phyloP scores from a whole-genome alignment of 768 basidiomycete species.

The Lactifluus echinatus region DNA sequence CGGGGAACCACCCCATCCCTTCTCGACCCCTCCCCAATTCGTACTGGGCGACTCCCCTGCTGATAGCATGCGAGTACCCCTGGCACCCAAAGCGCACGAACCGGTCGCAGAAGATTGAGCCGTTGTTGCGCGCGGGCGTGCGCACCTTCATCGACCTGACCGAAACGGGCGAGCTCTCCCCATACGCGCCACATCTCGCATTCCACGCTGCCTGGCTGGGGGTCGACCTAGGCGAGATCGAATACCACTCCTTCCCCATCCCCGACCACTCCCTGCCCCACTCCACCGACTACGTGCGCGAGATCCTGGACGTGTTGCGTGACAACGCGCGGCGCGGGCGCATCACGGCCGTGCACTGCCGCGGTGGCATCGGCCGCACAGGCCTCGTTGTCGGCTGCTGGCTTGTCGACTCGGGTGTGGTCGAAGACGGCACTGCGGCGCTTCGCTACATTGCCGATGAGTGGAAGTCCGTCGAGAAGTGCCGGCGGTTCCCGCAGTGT shows the following conservation, averaged over 20 bases:
- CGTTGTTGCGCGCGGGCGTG: conserved; percentile 60
- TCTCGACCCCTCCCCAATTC: conserved; percentile 71
- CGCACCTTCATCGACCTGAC: conserved; percentile 81
- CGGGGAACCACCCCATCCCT: conserved; percentile 7
- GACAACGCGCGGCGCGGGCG: conserved; percentile 53
- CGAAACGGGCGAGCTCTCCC: conserved; percentile 66
- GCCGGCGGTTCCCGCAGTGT: conserved; percentile 61
- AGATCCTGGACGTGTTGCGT: conserved; percentile 47
- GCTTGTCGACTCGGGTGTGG: conserved; percentile 60
- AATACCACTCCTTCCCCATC: conserved; percentile 76
- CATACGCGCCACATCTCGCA: conserved; percentile 51
- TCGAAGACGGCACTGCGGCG: conserved; percentile 55
- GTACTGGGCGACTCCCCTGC: conserved; percentile 68
- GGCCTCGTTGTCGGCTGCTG: conserved; percentile 63
- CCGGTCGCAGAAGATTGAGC: conserved; percentile 56
- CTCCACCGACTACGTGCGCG: conserved; percentile 48
- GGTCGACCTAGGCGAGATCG: conserved; percentile 46
- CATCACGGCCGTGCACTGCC: conserved; percentile 67
- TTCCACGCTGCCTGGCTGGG: conserved; percentile 45
- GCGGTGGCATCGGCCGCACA: conserved; percentile 67
- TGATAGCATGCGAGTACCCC: conserved; percentile 78
- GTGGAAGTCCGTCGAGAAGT: conserved; percentile 75
- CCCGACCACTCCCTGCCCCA: conserved; percentile 61
- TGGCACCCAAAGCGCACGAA: conserved; percentile 46
- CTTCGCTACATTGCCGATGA: conserved; percentile 54